Base-by-base conservation (phyloP, 2,329 filamentous ascomycete genomes). In the Proliferodiscus dingleyae region DNA sequence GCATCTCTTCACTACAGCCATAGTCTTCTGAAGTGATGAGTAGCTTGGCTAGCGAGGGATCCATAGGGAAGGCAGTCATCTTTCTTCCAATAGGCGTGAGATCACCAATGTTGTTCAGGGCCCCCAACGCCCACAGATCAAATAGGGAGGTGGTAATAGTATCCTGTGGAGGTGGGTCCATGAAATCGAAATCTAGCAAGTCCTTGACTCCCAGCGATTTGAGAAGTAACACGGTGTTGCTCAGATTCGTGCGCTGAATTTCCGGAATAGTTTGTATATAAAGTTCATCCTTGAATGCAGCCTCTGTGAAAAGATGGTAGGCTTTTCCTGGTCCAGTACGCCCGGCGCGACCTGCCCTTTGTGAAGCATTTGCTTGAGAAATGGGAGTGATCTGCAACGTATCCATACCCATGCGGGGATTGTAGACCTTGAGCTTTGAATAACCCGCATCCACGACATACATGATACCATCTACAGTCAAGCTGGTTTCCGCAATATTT, bases 21-120 rank as follows among this genome's bases (percentile, higher is more conserved):
- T 96, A 96, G 52, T 90, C 83, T 43, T 87, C 85, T 0, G 89
- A 85, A 37, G 87, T 95, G 62, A 98, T 95, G 45, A 98, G 78
- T 10, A 98, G 80, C 67, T 98, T 98, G 6, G 91, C 89, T 8
- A 98, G 74, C 0, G 90, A 90, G 0, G 93, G 93, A 54, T 98
- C 93, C 91, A 98, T 98, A 1, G 93, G 93, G 60, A 97, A 98
- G 1, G 88, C 86, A 21, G 93, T 96, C 93, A 98, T 98, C 57
- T 87, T 90, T 36, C 80, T 81, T 23, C 93, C 93, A 1, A 98
- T 78, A 1, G 80, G 73, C 0, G 93, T 98, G 21, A 98, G 76
- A 55, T 96, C 89, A 28, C 93, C 94, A 13, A 97, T 77, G 58
- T 98, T 96, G 64, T 96, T 89, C 10, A 98, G 70, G 0, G 93